These are phyloP conservation scores for Leptographium galeiforme DNA, from an alignment of 2,329 filamentous ascomycete species.

Conservation along the genomic window DNA sequence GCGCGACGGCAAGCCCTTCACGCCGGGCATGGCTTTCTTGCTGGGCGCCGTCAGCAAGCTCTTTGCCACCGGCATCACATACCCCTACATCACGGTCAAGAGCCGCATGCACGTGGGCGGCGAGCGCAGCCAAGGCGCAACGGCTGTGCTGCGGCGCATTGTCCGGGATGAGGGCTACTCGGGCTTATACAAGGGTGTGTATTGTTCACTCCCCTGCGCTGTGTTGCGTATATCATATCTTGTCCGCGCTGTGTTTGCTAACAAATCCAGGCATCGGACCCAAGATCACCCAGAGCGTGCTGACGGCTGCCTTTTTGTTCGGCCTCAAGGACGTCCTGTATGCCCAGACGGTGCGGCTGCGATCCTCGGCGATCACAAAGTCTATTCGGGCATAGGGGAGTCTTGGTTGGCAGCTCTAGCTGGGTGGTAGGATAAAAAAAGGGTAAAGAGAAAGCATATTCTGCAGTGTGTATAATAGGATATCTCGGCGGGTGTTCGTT, in stretches of 20 bases:
- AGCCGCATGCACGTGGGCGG: constrained; percentile 92
- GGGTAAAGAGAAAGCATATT: too few relatives aligned
- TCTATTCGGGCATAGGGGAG: neutral
- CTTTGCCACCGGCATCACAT: constrained; percentile 84
- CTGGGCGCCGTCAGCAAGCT: constrained; percentile 89
- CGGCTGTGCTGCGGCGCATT: constrained; percentile 63
- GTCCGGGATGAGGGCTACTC: constrained; percentile 80
- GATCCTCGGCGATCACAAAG: constrained; percentile 31
- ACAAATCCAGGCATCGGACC: constrained; percentile 63
- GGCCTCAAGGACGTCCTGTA: constrained; percentile 97
- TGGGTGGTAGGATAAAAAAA: too few relatives aligned
- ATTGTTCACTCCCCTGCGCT: neutral
- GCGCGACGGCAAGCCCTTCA: constrained; percentile 45
- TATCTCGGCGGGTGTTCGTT: too few relatives aligned
- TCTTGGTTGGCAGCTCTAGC: too few relatives aligned
- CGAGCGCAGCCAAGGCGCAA: constrained; percentile 45
- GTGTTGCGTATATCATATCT: neutral
- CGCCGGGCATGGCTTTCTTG: constrained; percentile 76
- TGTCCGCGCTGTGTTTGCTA: neutral
- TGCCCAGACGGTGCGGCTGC: constrained; percentile 59
- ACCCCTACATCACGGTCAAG: constrained; percentile 98
- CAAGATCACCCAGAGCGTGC: constrained; percentile 92
- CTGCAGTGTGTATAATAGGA: too few relatives aligned
- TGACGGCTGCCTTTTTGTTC: constrained; percentile 92
- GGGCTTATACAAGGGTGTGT: constrained; percentile 80